Evolutionary conservation across 75 land plant genomes (phyloP), one percentile per base, ranked within the genome.

Genomic region (Larix kaempferi): DNA sequence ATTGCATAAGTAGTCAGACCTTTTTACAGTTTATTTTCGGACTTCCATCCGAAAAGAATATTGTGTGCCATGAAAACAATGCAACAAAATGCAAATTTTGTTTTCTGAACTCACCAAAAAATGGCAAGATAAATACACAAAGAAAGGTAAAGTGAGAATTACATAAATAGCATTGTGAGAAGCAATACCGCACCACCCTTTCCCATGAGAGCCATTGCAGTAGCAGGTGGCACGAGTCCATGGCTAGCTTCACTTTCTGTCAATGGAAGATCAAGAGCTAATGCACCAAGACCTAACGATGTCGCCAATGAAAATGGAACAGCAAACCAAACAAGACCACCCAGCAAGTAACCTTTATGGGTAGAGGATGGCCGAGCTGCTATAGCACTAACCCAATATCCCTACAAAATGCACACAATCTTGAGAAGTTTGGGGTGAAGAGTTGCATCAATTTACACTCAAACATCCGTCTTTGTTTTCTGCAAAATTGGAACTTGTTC

Each of bases 271-370:
- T 94, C 95, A 75, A 96, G 95, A n/a, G 99, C 98, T 25, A 96
- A 85, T n/a, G 99, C 97, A 77, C 93, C 99, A 3, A 96, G 76
- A 10, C 98, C 99, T n/a, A 96, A 75, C 27, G 98, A 87, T 19
- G 98, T 96, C 21, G 98, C 99, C 78, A 96, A 73, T 22, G 95
- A 92, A 75, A 96, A 94, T 16, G 99, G 99, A 35, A 96, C 91
- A 2, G 99, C 98, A 89, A 96, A 94, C 99, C 99, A 96, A 13
- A 96, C 95, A 29, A 96, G 81, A 6, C 99, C 99, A 41, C 99
- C 98, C 81, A 95, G 65, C 82, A 95, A 81, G 80, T 95, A 95
- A 2, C 99, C 99, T 82, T 95, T 95, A 76, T 95, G 99, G 5
- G 99, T 91, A 15, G 99, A 94, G 52, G 95, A 88, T 74, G 98